Conservation (phyloP, 1,139 yeast species). For the Yamadazyma mexicana region DNA sequence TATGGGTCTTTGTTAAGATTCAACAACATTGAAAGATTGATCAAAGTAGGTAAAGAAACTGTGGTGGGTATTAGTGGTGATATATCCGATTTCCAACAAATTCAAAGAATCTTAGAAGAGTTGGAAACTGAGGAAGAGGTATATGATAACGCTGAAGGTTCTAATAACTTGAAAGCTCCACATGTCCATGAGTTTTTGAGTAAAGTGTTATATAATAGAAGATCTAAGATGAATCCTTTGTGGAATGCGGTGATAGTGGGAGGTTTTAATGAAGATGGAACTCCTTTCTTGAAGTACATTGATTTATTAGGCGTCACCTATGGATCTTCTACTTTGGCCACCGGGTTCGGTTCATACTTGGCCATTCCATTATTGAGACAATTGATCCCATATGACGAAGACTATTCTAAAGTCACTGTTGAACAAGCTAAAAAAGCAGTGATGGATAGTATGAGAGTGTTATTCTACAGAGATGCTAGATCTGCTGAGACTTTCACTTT, state of each 20-base stretch:
- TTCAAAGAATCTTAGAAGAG: conserved; percentile 73
- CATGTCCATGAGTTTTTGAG: conserved; percentile 88
- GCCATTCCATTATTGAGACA: conserved; percentile 91
- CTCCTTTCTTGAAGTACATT: conserved; percentile 78
- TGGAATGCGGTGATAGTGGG: conserved; percentile 96
- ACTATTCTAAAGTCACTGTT: conserved; percentile 65
- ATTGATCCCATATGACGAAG: conserved; percentile 77
- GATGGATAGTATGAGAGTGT: conserved; percentile 87
- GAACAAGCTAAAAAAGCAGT: conserved; percentile 74
- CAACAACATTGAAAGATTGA: conserved; percentile 78
- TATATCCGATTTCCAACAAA: conserved; percentile 86
- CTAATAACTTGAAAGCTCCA: conserved; percentile 72
- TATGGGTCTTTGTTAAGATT: conserved; percentile 93
- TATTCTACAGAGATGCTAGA: conserved; percentile 95
- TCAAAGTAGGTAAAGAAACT: conserved; percentile 80
- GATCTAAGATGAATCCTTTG: conserved; percentile 91
- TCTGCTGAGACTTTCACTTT: conserved; percentile 82
- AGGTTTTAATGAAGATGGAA: conserved; percentile 70
- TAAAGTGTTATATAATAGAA: conserved; percentile 79
- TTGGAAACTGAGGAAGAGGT: conserved; percentile 70
- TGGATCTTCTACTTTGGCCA: conserved; percentile 85
- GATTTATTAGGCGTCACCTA: conserved; percentile 92
- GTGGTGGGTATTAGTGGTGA: conserved; percentile 96
- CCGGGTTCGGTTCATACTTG: conserved; percentile 95
- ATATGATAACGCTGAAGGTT: conserved; percentile 72